Conservation (phyloP, 1,284 basidiomycete species). For the Rhodotorula sp. region DNA sequence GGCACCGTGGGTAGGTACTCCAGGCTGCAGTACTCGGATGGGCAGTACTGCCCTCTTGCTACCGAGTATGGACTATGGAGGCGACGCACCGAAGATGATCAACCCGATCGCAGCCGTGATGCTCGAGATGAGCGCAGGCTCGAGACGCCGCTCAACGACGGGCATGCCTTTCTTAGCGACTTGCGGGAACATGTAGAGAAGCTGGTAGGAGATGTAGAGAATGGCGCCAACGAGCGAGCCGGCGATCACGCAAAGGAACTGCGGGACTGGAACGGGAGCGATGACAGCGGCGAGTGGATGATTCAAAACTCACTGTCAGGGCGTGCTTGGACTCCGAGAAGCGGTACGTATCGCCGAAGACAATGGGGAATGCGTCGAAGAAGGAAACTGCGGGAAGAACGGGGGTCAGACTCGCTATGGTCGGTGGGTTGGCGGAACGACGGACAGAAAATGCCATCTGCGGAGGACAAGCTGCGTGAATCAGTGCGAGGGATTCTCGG, state of each 20-base stretch:
- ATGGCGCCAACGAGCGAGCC: slow-evolving; percentile 7
- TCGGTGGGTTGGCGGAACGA: slow-evolving; percentile 1
- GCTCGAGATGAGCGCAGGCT: slow-evolving; percentile 13
- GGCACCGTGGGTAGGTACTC: slow-evolving; percentile 1
- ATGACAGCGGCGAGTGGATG: fast-evolving
- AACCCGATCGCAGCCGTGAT: slow-evolving; percentile 9
- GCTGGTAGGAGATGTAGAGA: slow-evolving; percentile 23
- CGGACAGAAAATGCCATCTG: not conserved
- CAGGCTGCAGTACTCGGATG: not conserved
- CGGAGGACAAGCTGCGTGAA: not conserved
- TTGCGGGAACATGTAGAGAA: slow-evolving; percentile 13
- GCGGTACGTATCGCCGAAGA: slow-evolving; percentile 37
- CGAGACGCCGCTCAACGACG: slow-evolving; percentile 26
- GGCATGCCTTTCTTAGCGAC: slow-evolving; percentile 10
- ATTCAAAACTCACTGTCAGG: not conserved
- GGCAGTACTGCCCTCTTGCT: too few species aligned
- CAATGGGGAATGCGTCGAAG: slow-evolving; percentile 41
- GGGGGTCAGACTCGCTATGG: not conserved
- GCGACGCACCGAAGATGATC: slow-evolving; percentile 29
- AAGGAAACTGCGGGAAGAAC: not conserved
- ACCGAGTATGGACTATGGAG: not conserved
- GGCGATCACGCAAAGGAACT: slow-evolving; percentile 18
- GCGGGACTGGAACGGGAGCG: not conserved
- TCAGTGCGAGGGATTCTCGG: slow-evolving; percentile 16
- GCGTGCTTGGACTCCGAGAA: slow-evolving; percentile 1